A percentile compares a stretch with the other conserved stretches of the same genome.
Conservation (phyloP, 2,329 filamentous ascomycete genomes). For the Pseudocercospora crystallina region DNA sequence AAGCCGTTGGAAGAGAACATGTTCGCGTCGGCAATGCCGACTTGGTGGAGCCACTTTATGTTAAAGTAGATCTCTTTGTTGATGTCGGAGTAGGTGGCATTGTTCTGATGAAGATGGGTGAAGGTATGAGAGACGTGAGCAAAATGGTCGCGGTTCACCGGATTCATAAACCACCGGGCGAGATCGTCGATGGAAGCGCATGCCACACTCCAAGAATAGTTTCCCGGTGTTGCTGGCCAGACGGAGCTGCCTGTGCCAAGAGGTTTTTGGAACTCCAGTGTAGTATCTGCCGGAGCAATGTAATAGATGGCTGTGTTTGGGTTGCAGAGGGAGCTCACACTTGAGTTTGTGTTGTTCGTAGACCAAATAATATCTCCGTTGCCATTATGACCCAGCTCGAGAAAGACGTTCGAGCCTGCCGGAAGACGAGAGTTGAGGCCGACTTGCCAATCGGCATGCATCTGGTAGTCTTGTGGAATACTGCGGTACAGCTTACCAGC, state of each 20-base stretch:
- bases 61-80: conserved; percentile 11
- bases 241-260: conserved; percentile 5
- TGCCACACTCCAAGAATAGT: conserved; percentile 4
- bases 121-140: conserved; percentile 10
- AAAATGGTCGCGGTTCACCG: conserved; percentile 5
- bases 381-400: conserved; percentile 12
- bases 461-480: conserved; percentile 6
- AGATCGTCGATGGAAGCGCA: conserved; percentile 6
- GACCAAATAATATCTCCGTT: conserved; percentile 11
- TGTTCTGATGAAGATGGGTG: conserved; percentile 11
- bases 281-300: not conserved
- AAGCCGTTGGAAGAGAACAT: conserved; percentile 2
- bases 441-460: conserved; percentile 10
- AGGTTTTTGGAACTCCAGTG: conserved; percentile 9
- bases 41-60: conserved; percentile 3
- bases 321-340: not conserved
- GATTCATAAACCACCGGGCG: conserved; percentile 7
- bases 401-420: conserved; percentile 3
- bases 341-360: conserved; percentile 1
- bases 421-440: conserved; percentile 5
- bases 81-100: conserved; percentile 10
- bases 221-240: conserved; percentile 3
- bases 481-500: conserved; percentile 7
- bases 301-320: conserved; percentile 12
- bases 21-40: not conserved